Base-by-base conservation (phyloP, 1,284 basidiomycete genomes). In the Cryptococcus amylolentus region DNA sequence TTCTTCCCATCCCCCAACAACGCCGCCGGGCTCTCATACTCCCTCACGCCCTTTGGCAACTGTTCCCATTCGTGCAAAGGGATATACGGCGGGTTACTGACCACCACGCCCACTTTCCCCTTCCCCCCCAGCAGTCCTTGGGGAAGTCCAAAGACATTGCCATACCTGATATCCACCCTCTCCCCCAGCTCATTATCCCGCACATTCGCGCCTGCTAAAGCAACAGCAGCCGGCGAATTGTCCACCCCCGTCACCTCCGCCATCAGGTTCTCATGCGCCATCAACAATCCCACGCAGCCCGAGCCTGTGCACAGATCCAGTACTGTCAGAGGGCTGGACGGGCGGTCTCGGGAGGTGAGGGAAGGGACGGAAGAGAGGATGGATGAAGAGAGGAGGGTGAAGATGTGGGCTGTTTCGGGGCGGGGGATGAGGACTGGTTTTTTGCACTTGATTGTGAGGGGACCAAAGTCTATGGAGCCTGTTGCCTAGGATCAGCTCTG, bases 21-120 rank as follows among this genome's bases (percentile, higher is more conserved):
- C 3, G 93, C 92, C 14, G 79, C 80, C 14, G 80, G 82, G 74
- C 93, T 89, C 76, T 97, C 94, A 70, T 83, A 89, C 53, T 83
- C 80, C 47, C 78, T 83, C 47, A 97, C 92, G 40, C 84, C 86
- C 18, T 69, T 59, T 4, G 87, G 82, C 26, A 95, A 82, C 14
- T 70, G 57, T 43, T 82, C 77, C 70, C 86, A 94, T 56, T 89
- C 86, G 37, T 73, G 59, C 53, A 72, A 79, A 23, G 90, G 80
- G 65, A 97, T 90, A 77, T 96, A 96, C 6, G 93, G 93, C n/a
- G 93, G 93, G 75, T 96, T 97, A 12, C 88, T 86, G 6, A 91
- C 90, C 64, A 97, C 77, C 56, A 96, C 75, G 75, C 93, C 86
- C 73, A 87, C 86, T 3, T 61, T 57, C 28, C 49, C 38, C 18